A percentile compares a stretch with the other conserved stretches of the same genome.
phyloP scores from a whole-genome alignment of 805 yeast genomes.

The Candida palmyrensis region DNA sequence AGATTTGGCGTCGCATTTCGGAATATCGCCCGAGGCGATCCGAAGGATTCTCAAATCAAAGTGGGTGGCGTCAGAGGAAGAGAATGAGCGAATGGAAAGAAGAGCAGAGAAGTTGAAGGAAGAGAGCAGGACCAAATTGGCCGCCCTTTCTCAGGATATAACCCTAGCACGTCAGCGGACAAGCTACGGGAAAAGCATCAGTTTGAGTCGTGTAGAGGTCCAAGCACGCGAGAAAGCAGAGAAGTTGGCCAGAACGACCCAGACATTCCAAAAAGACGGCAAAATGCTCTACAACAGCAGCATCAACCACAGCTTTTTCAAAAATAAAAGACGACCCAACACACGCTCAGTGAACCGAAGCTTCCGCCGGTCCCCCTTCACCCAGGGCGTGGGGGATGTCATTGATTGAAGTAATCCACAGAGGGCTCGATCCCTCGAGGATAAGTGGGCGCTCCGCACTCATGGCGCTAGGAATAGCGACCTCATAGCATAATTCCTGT shows the following conservation, averaged over 20 bases:
- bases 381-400: slow-evolving; percentile 20
- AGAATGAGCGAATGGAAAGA: slow-evolving; percentile 36
- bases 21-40: slow-evolving; percentile 76
- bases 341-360: slow-evolving; percentile 1
- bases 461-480: too few relatives aligned
- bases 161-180: slow-evolving; percentile 6
- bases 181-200: slow-evolving; percentile 7
- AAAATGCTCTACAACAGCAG: slow-evolving; percentile 10
- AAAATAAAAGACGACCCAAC: slow-evolving; percentile 6
- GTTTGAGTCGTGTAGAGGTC: slow-evolving; percentile 2
- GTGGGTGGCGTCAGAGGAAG: slow-evolving; percentile 66
- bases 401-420: slow-evolving; percentile 16
- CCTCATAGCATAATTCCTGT: too few relatives aligned
- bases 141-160: slow-evolving; percentile 7
- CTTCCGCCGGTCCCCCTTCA: slow-evolving; percentile 12
- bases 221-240: slow-evolving; percentile 2
- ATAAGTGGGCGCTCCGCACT: not conserved
- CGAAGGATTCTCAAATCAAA: slow-evolving; percentile 72
- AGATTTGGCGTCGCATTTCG: slow-evolving; percentile 59
- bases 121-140: slow-evolving; percentile 9
- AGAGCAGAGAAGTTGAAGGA: slow-evolving; percentile 44
- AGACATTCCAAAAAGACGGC: slow-evolving; percentile 9
- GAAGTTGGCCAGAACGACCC: not conserved
- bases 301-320: slow-evolving; percentile 10
- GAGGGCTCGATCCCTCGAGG: too few relatives aligned